Evolutionary conservation across 176 grass and related monocot genomes (phyloP).

Genomic region (Pontederia crassipes): DNA sequence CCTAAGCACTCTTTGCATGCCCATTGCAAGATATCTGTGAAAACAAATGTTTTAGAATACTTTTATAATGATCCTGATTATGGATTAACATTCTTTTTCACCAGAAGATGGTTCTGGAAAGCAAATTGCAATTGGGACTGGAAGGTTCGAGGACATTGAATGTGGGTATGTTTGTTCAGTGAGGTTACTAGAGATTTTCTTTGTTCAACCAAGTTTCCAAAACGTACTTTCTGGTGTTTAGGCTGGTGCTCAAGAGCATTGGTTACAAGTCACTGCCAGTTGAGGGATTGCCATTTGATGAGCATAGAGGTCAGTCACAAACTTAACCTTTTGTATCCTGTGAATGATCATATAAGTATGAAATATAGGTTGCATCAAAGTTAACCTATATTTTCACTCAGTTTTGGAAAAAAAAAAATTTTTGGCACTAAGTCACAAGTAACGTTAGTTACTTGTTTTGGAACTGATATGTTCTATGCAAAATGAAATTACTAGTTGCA

Average conservation of each 20-base stretch:
- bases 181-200: slow-evolving; percentile 5
- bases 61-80: not conserved
- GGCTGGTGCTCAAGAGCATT: slow-evolving; percentile 84
- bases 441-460: too few species aligned
- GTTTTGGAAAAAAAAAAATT: too few species aligned
- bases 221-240: slow-evolving; percentile 17
- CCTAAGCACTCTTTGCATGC: too few species aligned
- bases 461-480: too few species aligned
- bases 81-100: slow-evolving; percentile 15
- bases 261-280: slow-evolving; percentile 84
- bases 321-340: not conserved
- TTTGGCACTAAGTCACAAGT: too few species aligned
- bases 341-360: too few species aligned
- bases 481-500: too few species aligned
- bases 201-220: not conserved
- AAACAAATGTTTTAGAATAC: too few species aligned
- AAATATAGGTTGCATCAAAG: too few species aligned
- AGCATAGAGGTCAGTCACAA: slow-evolving; percentile 50
- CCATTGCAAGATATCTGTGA: too few species aligned
- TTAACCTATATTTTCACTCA: too few species aligned
- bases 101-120: slow-evolving; percentile 61
- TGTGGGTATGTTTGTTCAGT: slow-evolving; percentile 52
- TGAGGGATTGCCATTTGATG: slow-evolving; percentile 64
- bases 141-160: slow-evolving; percentile 63
- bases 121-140: slow-evolving; percentile 62